Base-by-base conservation (phyloP, 2,329 filamentous ascomycete genomes). In the Trichoderma brevicompactum region DNA sequence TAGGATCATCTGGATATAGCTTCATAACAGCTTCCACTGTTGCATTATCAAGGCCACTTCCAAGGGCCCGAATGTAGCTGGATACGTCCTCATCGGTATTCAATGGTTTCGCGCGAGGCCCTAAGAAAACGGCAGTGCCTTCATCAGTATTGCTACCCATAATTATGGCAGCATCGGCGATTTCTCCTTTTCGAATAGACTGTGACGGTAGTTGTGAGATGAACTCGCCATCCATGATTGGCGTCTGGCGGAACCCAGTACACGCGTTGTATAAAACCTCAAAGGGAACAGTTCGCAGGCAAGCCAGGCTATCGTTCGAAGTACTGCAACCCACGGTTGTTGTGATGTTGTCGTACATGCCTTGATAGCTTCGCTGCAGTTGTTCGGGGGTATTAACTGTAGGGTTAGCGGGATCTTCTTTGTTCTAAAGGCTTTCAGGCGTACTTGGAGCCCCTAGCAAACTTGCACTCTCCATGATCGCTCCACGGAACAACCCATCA, bases 321-420 rank as follows among this genome's bases (percentile, higher is more conserved):
- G 15, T 44, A n/a, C 5, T 44, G 40, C 54, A 56, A 4, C 54
- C 54, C 23, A 56, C 54, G 10, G 54, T 56, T 56, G 41, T 34
- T 40, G 54, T 56, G 34, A 56, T 56, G 23, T 56, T 56, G n/a
- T 56, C 54, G 40, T 56, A 56, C 40, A 56, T 56, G 40, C 54
- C 54, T 36, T 56, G 54, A 34, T 56, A 56, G 54, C 40, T 56
- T 19, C 40, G 5, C 15, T 56, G 4, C 6, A 56, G n/a, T 13
- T 56, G 54, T 32, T 44, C 40, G 5, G 54, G 54, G 15, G 17
- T 36, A 44, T 56, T 56, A 6, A 56, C 54, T 56, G 19, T 17
- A 34, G 1, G 2, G 15, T 56, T 28, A 44, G 54, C 12, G 7
- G 2, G 10, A 2, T 34, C 0, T 44, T 34, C n/a, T 13, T 44